Conservation (phyloP, 108 stramenopile genomes). For the Cyclotella choctawhatcheeana region DNA sequence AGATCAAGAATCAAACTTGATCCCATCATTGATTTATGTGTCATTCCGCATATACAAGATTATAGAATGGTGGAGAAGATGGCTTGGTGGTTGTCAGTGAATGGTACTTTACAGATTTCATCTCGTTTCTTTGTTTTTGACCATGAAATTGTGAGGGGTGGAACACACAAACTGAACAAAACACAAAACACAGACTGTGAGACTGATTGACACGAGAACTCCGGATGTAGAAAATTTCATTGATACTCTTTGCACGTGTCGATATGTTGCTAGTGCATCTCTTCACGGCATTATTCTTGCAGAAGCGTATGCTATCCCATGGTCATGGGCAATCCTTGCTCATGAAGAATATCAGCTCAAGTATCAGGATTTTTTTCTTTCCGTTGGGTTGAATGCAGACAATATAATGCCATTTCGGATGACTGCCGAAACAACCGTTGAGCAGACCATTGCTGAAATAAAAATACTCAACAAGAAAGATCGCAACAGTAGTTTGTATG, state of each 20-base stretch:
- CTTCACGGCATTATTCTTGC: constrained; percentile 15
- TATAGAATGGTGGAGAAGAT: background rate
- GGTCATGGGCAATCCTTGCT: constrained; percentile 11
- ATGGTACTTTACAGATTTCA: too few species aligned
- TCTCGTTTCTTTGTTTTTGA: too few species aligned
- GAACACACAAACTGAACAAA: too few species aligned
- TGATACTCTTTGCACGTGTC: background rate
- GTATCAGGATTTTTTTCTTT: constrained; percentile 13
- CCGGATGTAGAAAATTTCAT: constrained; percentile 8
- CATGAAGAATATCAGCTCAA: constrained; percentile 3
- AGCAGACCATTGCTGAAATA: background rate
- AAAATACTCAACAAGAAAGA: background rate
- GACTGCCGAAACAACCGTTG: background rate
- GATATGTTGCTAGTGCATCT: constrained; percentile 2
- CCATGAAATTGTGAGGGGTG: too few species aligned
- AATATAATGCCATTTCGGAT: background rate
- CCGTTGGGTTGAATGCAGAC: background rate
- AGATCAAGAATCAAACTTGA: background rate
- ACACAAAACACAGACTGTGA: background rate
- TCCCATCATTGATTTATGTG: background rate
- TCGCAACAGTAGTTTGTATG: background rate
- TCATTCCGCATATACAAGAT: constrained; percentile 17
- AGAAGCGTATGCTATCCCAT: constrained; percentile 16
- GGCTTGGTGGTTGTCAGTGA: too few species aligned
- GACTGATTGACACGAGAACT: constrained; percentile 18